phyloP scores from a whole-genome alignment of 2,329 filamentous ascomycete genomes.

The Penicillium sclerotiorum region DNA sequence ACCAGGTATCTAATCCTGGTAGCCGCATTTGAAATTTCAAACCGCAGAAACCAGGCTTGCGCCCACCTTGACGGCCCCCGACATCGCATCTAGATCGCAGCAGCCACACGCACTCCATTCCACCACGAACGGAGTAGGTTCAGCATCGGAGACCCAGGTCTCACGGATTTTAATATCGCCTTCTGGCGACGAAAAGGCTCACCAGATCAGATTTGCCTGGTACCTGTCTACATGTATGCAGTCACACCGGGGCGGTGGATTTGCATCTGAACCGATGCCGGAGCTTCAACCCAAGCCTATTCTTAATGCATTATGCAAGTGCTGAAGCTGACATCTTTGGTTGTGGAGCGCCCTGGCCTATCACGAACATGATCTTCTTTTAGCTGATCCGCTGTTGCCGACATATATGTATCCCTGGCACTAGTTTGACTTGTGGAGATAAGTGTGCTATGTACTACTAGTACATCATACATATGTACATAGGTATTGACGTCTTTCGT shows the following conservation, averaged over 20 bases:
- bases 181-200: constrained; percentile 7
- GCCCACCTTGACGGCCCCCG: not conserved
- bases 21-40: constrained; percentile 10
- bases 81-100: constrained; percentile 1
- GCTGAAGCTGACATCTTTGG: constrained; percentile 17
- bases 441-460: not conserved
- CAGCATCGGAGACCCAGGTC: constrained; percentile 9
- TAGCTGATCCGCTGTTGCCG: constrained; percentile 16
- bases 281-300: constrained; percentile 15
- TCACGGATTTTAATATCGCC: constrained; percentile 18
- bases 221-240: constrained; percentile 22
- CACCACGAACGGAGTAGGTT: not conserved
- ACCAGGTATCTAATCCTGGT: not conserved
- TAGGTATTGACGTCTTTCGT: too few species aligned
- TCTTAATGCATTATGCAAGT: constrained; percentile 3
- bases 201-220: constrained; percentile 17
- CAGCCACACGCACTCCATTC: not conserved
- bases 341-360: too few species aligned
- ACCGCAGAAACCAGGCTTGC: constrained; percentile 4
- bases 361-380: constrained; percentile 13
- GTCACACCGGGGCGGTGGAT: constrained; percentile 23
- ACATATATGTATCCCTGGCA: not conserved
- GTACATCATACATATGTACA: too few species aligned
- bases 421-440: too few species aligned
- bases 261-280: constrained; percentile 18